Conservation (phyloP, 2,329 filamentous ascomycete genomes). For the Fusarium torulosum region DNA sequence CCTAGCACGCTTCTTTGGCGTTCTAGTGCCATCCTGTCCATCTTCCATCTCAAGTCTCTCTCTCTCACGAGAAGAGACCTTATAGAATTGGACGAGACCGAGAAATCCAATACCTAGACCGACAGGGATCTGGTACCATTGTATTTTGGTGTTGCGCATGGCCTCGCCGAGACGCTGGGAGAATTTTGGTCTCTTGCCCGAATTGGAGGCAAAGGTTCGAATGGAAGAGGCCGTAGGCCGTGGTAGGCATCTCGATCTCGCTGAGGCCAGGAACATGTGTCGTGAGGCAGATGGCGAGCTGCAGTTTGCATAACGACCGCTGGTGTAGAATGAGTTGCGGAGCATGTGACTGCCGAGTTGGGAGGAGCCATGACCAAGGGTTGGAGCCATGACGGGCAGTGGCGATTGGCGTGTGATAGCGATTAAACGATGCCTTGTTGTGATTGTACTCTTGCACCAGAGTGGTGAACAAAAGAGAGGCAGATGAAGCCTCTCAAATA, state of each 20-base stretch:
- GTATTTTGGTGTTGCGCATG: constrained; percentile 68
- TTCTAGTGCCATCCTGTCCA: constrained; percentile 56
- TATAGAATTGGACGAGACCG: constrained; percentile 86
- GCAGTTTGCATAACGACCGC: constrained; percentile 49
- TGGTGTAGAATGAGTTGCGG: constrained; percentile 47
- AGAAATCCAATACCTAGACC: constrained; percentile 87
- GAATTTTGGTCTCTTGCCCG: constrained; percentile 63
- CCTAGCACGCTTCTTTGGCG: constrained; percentile 66
- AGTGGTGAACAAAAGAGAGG: constrained; percentile 5
- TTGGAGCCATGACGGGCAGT: constrained; percentile 50
- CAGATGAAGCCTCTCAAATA: constrained; percentile 18
- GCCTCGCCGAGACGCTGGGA: constrained; percentile 65
- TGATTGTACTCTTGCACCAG: constrained; percentile 16
- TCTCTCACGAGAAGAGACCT: constrained; percentile 70
- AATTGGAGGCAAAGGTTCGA: constrained; percentile 53
- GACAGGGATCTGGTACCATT: constrained; percentile 93
- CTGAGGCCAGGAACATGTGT: constrained; percentile 41
- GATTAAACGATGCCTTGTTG: constrained; percentile 33
- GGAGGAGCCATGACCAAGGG: constrained; percentile 53
- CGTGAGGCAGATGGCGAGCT: constrained; percentile 40
- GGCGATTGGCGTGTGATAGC: constrained; percentile 24
- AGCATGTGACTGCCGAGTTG: constrained; percentile 52
- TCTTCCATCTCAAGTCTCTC: constrained; percentile 62
- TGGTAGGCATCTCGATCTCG: constrained; percentile 45
- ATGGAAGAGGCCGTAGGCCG: constrained; percentile 43